These are phyloP conservation scores for Ogataea angusta DNA, from an alignment of 805 yeast species.

Conservation along the genomic window DNA sequence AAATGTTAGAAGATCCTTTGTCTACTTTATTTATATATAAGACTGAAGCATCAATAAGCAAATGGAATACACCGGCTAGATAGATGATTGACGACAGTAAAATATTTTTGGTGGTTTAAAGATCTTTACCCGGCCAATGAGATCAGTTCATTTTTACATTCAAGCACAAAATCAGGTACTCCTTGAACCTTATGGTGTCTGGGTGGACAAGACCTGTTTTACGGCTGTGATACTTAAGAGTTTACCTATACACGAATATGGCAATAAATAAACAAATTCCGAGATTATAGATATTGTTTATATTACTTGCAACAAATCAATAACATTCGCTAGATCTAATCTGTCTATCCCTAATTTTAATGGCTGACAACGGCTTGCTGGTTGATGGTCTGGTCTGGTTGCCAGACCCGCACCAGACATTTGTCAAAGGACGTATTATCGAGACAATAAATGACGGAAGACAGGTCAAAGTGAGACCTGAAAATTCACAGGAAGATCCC, in stretches of 20 bases:
- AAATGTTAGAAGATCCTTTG: slow-evolving; percentile 3
- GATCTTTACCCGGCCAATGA: slow-evolving; percentile 2
- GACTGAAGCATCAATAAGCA: neutral
- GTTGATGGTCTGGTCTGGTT: slow-evolving; percentile 73
- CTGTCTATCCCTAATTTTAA: neutral
- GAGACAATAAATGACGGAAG: slow-evolving; percentile 37
- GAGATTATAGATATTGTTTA: slow-evolving; percentile 6
- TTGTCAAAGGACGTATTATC: slow-evolving; percentile 57
- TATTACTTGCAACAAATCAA: slow-evolving; percentile 5
- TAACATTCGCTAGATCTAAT: neutral
- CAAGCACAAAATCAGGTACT: neutral
- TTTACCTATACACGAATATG: slow-evolving; percentile 3
- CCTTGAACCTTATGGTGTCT: neutral
- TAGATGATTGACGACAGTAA: too few species aligned
- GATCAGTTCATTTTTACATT: slow-evolving; percentile 3
- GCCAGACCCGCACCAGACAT: slow-evolving; percentile 54
- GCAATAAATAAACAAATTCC: slow-evolving; percentile 6
- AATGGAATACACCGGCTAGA: neutral
- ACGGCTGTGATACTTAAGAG: neutral
- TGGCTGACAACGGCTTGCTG: slow-evolving; percentile 25
- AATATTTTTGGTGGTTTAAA: too few species aligned
- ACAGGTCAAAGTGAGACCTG: slow-evolving; percentile 33
- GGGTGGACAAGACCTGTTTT: too few species aligned
- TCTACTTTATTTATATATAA: slow-evolving; percentile 9
- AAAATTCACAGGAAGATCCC: slow-evolving; percentile 19